Conservation (phyloP, 75 land plant species). For the Cupressus sempervirens region DNA sequence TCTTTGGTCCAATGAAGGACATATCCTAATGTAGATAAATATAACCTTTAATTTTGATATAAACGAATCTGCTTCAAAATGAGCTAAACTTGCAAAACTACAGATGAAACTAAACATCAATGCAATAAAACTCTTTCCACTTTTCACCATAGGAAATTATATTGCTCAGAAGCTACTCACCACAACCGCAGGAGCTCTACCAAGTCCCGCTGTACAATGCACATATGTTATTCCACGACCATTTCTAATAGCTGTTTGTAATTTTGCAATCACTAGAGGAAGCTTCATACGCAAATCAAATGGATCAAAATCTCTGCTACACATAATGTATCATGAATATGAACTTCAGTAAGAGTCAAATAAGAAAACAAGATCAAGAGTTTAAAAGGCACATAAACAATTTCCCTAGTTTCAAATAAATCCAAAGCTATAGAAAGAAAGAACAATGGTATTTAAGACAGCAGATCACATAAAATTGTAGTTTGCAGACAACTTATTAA, state of each 20-base stretch:
- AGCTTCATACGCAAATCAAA: slow-evolving; percentile 86
- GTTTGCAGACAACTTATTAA: neutral
- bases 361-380: neutral
- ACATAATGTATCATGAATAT: slow-evolving; percentile 8
- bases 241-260: slow-evolving; percentile 54
- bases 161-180: slow-evolving; percentile 32
- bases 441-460: neutral
- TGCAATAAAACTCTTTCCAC: neutral
- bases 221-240: slow-evolving; percentile 83
- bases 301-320: slow-evolving; percentile 83
- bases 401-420: neutral
- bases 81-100: neutral
- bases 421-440: neutral
- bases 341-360: neutral
- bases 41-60: too few species aligned
- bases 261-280: slow-evolving; percentile 72
- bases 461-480: neutral
- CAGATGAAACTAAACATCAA: neutral
- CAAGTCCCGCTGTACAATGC: slow-evolving; percentile 98
- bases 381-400: neutral
- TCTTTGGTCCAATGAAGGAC: too few species aligned
- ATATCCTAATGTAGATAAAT: too few species aligned
- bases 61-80: neutral
- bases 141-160: neutral
- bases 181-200: slow-evolving; percentile 94